These are phyloP conservation scores for Dothidotthia symphoricarpi DNA, from an alignment of 2,329 filamentous ascomycete genomes.

Conservation along the genomic window DNA sequence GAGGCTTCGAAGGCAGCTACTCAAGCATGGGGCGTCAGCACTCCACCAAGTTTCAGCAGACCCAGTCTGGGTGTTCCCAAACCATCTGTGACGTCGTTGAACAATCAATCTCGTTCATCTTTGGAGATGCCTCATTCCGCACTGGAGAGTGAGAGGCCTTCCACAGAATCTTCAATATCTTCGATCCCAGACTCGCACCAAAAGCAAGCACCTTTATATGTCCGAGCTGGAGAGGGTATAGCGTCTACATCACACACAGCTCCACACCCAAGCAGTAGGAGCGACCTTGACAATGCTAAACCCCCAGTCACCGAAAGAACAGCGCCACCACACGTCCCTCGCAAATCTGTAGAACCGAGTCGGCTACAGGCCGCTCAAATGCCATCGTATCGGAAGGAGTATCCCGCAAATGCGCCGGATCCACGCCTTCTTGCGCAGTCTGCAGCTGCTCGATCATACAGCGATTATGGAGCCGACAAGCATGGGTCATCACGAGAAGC, in stretches of 20 bases:
- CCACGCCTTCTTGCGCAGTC: constrained; percentile 29
- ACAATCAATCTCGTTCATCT: constrained; percentile 27
- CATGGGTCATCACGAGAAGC: constrained; percentile 13
- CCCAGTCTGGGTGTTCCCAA: constrained; percentile 13
- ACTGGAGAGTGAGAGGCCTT: constrained; percentile 18
- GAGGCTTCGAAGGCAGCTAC: constrained; percentile 63
- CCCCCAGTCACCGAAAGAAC: constrained; percentile 7
- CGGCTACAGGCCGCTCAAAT: constrained; percentile 14
- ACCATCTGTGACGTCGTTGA: constrained; percentile 19
- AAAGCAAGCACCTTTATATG: constrained; percentile 23
- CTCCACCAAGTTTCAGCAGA: constrained; percentile 16
- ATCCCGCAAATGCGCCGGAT: constrained; percentile 36
- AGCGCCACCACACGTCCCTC: constrained; percentile 16
- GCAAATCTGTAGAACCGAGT: constrained; percentile 21
- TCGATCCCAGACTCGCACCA: constrained; percentile 13
- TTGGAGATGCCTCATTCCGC: constrained; percentile 24
- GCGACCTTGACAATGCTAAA: constrained; percentile 15
- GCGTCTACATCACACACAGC: constrained; percentile 15
- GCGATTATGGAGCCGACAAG: constrained; percentile 21
- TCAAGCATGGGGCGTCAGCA: constrained; percentile 56
- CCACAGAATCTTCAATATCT: constrained; percentile 10
- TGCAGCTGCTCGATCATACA: constrained; percentile 34
- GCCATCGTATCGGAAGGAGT: constrained; percentile 52
- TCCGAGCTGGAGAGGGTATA: constrained; percentile 22
- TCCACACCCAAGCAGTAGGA: constrained; percentile 12